Conservation (phyloP, 805 yeast genomes). For the Priceomyces castillae region DNA sequence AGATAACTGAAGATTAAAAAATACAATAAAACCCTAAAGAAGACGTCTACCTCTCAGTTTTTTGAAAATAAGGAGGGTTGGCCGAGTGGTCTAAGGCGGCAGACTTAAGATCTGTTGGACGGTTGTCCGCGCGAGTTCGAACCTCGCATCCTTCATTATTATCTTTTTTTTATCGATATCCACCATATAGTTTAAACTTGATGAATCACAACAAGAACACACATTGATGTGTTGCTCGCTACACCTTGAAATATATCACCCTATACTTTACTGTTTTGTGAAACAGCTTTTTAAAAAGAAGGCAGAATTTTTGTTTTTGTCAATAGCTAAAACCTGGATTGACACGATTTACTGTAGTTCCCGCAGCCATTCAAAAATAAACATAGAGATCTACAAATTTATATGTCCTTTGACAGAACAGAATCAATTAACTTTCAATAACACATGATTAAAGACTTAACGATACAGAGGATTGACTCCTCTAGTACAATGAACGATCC, state of each 20-base stretch:
- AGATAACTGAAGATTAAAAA: too few species aligned
- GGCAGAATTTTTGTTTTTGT: neutral
- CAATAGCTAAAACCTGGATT: neutral
- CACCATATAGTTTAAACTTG: too few species aligned
- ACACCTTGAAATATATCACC: too few species aligned
- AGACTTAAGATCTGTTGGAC: slow-evolving; percentile 51
- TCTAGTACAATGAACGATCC: slow-evolving; percentile 21
- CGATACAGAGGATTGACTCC: slow-evolving; percentile 14
- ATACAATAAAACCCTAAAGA: too few species aligned
- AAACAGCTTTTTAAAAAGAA: too few species aligned
- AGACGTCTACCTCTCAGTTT: too few species aligned
- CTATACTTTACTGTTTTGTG: too few species aligned
- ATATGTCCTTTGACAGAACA: neutral
- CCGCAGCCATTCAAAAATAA: slow-evolving; percentile 3
- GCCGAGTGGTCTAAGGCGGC: slow-evolving; percentile 55
- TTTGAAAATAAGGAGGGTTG: slow-evolving; percentile 42
- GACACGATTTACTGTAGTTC: neutral
- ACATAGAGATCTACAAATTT: neutral
- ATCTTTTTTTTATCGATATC: slow-evolving; percentile 15
- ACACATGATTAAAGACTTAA: slow-evolving; percentile 12
- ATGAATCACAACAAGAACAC: too few species aligned
- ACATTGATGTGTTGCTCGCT: too few species aligned
- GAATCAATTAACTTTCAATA: neutral
- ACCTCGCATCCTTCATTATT: slow-evolving; percentile 51
- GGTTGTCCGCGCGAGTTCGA: slow-evolving; percentile 53